These are phyloP conservation scores for Diplodia mutila DNA, from an alignment of 2,329 filamentous ascomycete species.

Conservation along the genomic window DNA sequence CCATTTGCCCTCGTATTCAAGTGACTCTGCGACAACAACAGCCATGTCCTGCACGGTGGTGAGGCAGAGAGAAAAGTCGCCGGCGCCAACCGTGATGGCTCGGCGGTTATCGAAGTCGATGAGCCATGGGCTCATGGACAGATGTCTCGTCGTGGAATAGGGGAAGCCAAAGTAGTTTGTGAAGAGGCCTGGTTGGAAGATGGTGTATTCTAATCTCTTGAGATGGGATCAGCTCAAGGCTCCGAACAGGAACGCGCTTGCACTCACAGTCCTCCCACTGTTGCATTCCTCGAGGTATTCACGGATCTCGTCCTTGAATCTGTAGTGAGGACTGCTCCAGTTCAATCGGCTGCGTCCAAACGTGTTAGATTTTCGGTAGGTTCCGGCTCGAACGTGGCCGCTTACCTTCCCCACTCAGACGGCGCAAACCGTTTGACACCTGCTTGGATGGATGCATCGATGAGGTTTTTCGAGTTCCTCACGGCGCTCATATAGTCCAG, in stretches of 20 bases:
- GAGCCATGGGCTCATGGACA: slow-evolving; percentile 40
- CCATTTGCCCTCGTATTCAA: slow-evolving; percentile 35
- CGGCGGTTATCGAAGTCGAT: slow-evolving; percentile 35
- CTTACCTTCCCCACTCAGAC: slow-evolving; percentile 48
- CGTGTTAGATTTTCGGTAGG: neutral
- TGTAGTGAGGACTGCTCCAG: slow-evolving; percentile 52
- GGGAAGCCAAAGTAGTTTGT: slow-evolving; percentile 60
- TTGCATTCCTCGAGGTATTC: slow-evolving; percentile 59
- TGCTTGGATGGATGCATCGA: slow-evolving; percentile 45
- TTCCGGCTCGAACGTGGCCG: slow-evolving; percentile 25
- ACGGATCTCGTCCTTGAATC: slow-evolving; percentile 55
- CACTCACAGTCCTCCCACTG: slow-evolving; percentile 47
- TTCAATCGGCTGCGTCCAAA: neutral
- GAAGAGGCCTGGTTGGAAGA: slow-evolving; percentile 61
- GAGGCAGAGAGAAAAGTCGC: slow-evolving; percentile 34
- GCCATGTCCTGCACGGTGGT: slow-evolving; percentile 36
- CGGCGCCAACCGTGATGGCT: slow-evolving; percentile 38
- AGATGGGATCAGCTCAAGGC: neutral
- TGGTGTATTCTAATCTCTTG: slow-evolving; percentile 54
- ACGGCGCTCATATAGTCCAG: slow-evolving; percentile 34
- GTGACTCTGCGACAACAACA: slow-evolving; percentile 34
- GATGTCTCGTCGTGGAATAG: slow-evolving; percentile 50
- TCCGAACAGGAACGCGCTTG: no score
- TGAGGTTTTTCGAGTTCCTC: slow-evolving; percentile 38
- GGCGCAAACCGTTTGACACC: slow-evolving; percentile 34